A percentile compares a stretch with the other conserved stretches of the same genome.
Evolutionary conservation across 192 early-diverging fungal species (phyloP).

Genomic region (Coemansia sp.): DNA sequence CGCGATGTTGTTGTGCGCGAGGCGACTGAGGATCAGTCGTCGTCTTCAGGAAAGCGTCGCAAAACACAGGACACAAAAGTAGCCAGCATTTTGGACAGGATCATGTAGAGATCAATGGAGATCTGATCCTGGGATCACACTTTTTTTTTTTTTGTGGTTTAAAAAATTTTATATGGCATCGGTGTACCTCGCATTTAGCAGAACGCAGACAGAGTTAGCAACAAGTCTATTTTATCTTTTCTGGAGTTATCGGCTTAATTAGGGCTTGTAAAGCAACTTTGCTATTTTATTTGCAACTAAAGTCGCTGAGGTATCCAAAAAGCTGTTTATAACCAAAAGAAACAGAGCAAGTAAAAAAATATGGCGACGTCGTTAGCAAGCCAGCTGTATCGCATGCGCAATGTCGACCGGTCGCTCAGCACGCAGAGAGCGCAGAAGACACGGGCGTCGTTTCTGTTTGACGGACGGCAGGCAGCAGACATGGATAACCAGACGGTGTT

Average conservation of each 20-base stretch:
- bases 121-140: neutral
- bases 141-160: neutral
- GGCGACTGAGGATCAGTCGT: conserved; percentile 10
- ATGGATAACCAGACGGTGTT: conserved; percentile 85
- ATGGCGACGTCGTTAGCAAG: conserved; percentile 65
- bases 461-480: conserved; percentile 79
- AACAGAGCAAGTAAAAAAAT: conserved; percentile 8
- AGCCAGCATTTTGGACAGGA: conserved; percentile 11
- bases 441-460: conserved; percentile 78
- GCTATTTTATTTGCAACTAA: neutral
- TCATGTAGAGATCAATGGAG: conserved; percentile 6
- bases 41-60: conserved; percentile 14
- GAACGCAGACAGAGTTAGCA: neutral
- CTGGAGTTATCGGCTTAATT: neutral
- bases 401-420: conserved; percentile 59
- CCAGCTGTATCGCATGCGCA: conserved; percentile 65
- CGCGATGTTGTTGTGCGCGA: conserved; percentile 60
- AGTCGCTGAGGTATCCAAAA: neutral
- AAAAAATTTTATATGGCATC: neutral
- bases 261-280: neutral
- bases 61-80: conserved; percentile 11
- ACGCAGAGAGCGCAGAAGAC: conserved; percentile 59
- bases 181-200: neutral
- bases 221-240: neutral
- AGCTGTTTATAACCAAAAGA: neutral